Conservation (phyloP, 495 filamentous ascomycete species). For the Aspergillus avenaceus region DNA sequence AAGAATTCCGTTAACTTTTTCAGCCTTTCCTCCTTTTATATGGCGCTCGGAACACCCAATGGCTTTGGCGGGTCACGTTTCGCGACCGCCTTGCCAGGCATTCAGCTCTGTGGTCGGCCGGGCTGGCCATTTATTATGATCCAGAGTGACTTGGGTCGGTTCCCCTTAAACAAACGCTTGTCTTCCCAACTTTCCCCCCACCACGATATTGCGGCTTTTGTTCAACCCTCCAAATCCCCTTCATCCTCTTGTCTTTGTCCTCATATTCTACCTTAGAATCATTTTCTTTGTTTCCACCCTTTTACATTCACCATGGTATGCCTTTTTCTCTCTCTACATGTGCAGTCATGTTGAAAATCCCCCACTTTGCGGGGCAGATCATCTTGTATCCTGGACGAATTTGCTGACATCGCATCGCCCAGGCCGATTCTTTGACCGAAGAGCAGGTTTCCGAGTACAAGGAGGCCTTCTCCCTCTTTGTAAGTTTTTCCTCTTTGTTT, state of each 20-base stretch:
- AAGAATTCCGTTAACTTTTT: conserved; percentile 1
- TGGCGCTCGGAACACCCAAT: conserved; percentile 2
- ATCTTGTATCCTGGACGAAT: conserved; percentile 15
- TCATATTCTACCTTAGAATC: conserved; percentile 16
- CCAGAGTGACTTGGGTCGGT: conserved; percentile 3
- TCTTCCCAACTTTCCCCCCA: conserved; percentile 9
- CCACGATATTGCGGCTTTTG: conserved; percentile 5
- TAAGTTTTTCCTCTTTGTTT: conserved; percentile 52
- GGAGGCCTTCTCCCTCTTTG: conserved; percentile 99
- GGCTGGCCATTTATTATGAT: conserved; percentile 13
- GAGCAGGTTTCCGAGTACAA: conserved; percentile 99
- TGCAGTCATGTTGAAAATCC: conserved; percentile 12
- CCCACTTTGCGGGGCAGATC: conserved; percentile 40
- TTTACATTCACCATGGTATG: conserved; percentile 33
- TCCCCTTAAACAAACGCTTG: conserved; percentile 18
- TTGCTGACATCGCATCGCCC: conserved; percentile 22
- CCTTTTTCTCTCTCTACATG: neutral
- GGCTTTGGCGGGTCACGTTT: conserved; percentile 20
- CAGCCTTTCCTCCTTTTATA: conserved; percentile 6
- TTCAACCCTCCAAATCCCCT: conserved; percentile 7
- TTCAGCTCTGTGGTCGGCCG: conserved; percentile 10
- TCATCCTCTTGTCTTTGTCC: conserved; percentile 11
- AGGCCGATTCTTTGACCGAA: conserved; percentile 94
- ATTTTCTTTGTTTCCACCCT: conserved; percentile 7
- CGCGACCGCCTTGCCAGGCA: conserved; percentile 20